Percentiles rank a stretch among this genome's conserved stretches.
Evolutionary conservation across 1,139 yeast species (phyloP).

Genomic region (Debaryomyces sp.): DNA sequence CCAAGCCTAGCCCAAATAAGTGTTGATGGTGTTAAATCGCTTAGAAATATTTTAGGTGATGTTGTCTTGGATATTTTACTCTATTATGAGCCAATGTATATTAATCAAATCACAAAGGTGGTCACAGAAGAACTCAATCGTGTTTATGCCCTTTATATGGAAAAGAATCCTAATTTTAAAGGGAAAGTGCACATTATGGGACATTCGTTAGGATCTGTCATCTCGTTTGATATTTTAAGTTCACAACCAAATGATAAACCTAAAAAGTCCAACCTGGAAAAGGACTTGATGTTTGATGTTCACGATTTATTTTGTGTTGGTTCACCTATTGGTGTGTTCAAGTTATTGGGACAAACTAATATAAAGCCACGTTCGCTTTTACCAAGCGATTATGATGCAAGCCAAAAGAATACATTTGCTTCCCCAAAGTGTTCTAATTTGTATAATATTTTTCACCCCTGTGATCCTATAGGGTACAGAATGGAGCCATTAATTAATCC

Average conservation of each 20-base stretch:
- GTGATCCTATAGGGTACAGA: constrained; percentile 88
- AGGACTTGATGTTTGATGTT: constrained; percentile 65
- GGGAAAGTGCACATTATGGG: constrained; percentile 86
- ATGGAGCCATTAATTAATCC: constrained; percentile 77
- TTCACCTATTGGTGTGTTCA: constrained; percentile 88
- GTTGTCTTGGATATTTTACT: constrained; percentile 83
- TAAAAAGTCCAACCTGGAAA: constrained; percentile 19
- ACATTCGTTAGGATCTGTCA: constrained; percentile 89
- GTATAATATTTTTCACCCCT: constrained; percentile 82
- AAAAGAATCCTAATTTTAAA: constrained; percentile 70
- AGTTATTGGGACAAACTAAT: constrained; percentile 62
- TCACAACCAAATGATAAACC: constrained; percentile 48
- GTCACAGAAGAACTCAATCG: constrained; percentile 74
- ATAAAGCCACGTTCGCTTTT: constrained; percentile 43
- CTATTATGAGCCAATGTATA: constrained; percentile 78
- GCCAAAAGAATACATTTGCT: constrained; percentile 15
- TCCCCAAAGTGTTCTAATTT: constrained; percentile 61
- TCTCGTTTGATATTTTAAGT: constrained; percentile 74
- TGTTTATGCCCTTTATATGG: constrained; percentile 59
- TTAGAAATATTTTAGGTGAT: constrained; percentile 80
- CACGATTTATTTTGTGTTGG: constrained; percentile 81
- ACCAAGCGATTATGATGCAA: constrained; percentile 22
- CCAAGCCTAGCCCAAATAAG: constrained; percentile 76
- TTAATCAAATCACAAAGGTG: constrained; percentile 60
- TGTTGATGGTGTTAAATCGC: constrained; percentile 76